Base-by-base conservation (phyloP, 192 early-diverging fungal genomes). In the Thamnidium elegans region DNA sequence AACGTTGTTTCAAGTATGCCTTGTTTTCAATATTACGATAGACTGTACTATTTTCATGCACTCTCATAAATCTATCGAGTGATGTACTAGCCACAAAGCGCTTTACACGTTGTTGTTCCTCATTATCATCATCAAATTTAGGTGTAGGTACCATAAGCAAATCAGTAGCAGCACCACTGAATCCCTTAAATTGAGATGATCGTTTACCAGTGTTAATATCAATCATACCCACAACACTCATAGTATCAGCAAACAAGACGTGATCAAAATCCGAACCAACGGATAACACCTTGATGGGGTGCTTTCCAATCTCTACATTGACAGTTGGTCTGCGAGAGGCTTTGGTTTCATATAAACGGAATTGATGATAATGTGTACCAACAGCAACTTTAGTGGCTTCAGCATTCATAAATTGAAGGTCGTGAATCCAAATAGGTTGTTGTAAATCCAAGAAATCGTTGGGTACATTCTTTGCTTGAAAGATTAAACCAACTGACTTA, bases 341-440 rank as follows among this genome's bases (percentile, higher is more conserved):
- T 68, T 79, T 86, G 3, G 80, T 82, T 67, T 97, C 89, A 72
- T 97, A 97, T n/a, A 94, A 70, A 50, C 95, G 83, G 63, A 94
- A 89, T 78, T 90, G 88, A 59, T 82, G 76, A 70, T 89, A 71
- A 50, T 87, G 84, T 0, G 95, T 92, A 8, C 82, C 84, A 19
- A 87, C 81, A 19, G 84, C 87, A 30, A 97, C 53, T 19, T 75
- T 59, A 6, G 79, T 78, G 3, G 65, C 66, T 31, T 85, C 81
- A n/a, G 70, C 70, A 54, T 81, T 79, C 31, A 90, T 50, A 68
- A 91, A 97, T 71, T 84, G 79, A 31, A 96, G 62, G 68, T 94
- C 89, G 1, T 91, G 93, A 55, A 94, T 86, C 90, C 94, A 95
- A 13, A 97, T 87, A 6, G 91, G 92, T 43, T 91, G 86, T 19